phyloP scores from a whole-genome alignment of 176 grass and related monocot genomes.

The Aegilops bicornis region DNA sequence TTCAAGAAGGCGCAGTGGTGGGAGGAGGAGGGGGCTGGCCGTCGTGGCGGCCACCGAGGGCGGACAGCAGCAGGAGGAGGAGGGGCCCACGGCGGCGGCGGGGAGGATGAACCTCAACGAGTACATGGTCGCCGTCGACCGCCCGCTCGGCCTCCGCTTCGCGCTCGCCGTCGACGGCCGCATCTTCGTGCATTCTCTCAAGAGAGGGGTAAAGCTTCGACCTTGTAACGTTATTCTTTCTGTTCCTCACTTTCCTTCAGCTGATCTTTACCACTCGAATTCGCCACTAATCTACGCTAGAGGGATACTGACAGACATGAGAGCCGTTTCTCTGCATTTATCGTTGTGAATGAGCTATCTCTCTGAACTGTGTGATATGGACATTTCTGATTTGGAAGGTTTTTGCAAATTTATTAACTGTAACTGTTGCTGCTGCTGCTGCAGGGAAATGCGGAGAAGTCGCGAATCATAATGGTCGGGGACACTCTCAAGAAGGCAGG shows the following conservation, averaged over 20 bases:
- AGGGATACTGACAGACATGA: not conserved
- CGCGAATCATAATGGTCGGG: slow-evolving; percentile 89
- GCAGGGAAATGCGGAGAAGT: slow-evolving; percentile 91
- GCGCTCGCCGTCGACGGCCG: slow-evolving; percentile 70
- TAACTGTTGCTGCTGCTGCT: not conserved
- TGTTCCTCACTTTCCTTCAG: not conserved
- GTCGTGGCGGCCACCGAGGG: not conserved
- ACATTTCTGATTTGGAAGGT: too few relatives aligned
- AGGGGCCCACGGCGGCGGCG: not conserved
- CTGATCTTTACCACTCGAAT: not conserved
- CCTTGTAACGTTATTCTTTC: not conserved
- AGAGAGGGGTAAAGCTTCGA: slow-evolving; percentile 33
- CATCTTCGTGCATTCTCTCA: slow-evolving; percentile 84
- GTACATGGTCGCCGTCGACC: slow-evolving; percentile 91
- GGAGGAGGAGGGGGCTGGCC: not conserved
- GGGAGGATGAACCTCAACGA: slow-evolving; percentile 76
- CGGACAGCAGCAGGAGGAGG: not conserved
- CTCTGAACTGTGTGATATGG: not conserved
- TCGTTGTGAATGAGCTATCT: not conserved
- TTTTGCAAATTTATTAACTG: not conserved
- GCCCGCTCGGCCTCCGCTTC: slow-evolving; percentile 77
- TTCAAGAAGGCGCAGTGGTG: not conserved
- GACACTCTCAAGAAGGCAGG: slow-evolving; percentile 81
- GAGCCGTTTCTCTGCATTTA: too few relatives aligned
- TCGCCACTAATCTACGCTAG: not conserved